A percentile compares a stretch with the other conserved stretches of the same genome.
Evolutionary conservation across 2,329 filamentous ascomycete species (phyloP).

Genomic region (Ophiocordyceps sinensis): DNA sequence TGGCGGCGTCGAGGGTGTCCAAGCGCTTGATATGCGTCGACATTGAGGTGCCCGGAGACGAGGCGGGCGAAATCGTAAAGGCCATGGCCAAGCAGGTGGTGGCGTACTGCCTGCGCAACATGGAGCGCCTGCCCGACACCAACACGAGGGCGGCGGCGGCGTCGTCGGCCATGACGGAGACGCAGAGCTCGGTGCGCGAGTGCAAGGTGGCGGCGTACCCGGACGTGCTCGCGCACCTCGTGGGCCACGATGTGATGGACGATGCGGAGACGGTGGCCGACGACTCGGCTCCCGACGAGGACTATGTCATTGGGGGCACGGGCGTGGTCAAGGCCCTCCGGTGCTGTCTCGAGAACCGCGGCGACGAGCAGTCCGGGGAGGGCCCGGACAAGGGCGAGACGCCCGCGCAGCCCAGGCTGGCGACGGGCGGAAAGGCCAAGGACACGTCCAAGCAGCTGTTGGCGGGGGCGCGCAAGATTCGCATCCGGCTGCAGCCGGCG

Average conservation of each 20-base stretch:
- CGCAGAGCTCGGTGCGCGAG: constrained; percentile 13
- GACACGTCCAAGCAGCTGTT: constrained; percentile 89
- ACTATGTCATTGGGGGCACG: constrained; percentile 91
- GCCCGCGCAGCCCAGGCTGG: constrained; percentile 25
- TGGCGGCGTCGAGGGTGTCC: constrained; percentile 76
- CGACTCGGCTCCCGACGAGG: constrained; percentile 66
- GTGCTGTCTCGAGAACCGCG: constrained; percentile 73
- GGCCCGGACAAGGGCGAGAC: constrained; percentile 19
- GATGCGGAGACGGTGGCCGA: constrained; percentile 42
- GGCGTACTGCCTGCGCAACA: constrained; percentile 82
- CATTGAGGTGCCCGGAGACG: constrained; percentile 69
- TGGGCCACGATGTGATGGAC: constrained; percentile 49
- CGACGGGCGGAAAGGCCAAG: constrained; percentile 50
- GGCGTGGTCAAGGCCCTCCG: constrained; percentile 89
- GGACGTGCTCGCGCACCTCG: constrained; percentile 74
- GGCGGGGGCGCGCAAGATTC: constrained; percentile 77
- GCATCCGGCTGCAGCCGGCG: constrained; percentile 67
- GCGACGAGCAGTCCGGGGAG: constrained; percentile 41
- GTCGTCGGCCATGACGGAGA: constrained; percentile 26
- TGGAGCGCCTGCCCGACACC: constrained; percentile 62
- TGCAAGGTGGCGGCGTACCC: constrained; percentile 37
- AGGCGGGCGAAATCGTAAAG: constrained; percentile 82
- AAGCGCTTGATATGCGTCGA: constrained; percentile 77
- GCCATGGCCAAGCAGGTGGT: constrained; percentile 89
- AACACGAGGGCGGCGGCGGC: constrained; percentile 37